phyloP scores from a whole-genome alignment of 306 rosid species.

The Canavalia gladiata region DNA sequence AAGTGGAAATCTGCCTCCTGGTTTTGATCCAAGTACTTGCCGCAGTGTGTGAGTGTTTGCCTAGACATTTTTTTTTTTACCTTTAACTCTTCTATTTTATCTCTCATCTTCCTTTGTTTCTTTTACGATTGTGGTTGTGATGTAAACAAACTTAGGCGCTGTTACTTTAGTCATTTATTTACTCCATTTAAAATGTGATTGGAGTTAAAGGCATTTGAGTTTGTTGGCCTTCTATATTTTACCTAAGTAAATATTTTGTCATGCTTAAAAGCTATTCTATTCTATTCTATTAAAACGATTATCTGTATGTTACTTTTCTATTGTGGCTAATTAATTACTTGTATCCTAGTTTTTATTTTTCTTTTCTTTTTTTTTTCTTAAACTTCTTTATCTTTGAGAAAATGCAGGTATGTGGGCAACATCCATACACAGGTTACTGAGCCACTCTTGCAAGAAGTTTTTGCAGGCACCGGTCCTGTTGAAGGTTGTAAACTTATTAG shows the following conservation, averaged over 20 bases:
- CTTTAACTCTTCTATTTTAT: constrained; percentile 31
- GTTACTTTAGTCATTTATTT: neutral
- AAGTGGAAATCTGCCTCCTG: constrained; percentile 99
- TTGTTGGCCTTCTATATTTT: constrained; percentile 8
- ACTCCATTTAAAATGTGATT: neutral
- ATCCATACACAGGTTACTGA: constrained; percentile 96
- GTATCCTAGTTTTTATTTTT: constrained; percentile 49
- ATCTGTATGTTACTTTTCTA: constrained; percentile 28
- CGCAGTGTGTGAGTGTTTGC: constrained; percentile 99
- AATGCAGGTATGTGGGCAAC: constrained; percentile 94
- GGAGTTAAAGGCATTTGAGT: constrained; percentile 4
- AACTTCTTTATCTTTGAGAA: constrained; percentile 61
- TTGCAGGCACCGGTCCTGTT: constrained; percentile 87
- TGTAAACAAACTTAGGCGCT: constrained; percentile 40
- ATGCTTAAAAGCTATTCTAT: neutral
- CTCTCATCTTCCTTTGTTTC: constrained; percentile 12
- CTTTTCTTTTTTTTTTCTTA: constrained; percentile 56
- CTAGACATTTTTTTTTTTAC: constrained; percentile 51
- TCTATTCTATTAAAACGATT: neutral
- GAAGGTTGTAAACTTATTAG: constrained; percentile 96
- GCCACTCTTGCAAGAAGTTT: constrained; percentile 98
- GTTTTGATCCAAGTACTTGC: constrained; percentile 99
- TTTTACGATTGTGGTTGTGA: constrained; percentile 46
- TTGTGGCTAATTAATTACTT: constrained; percentile 41
- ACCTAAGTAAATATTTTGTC: neutral